Evolutionary conservation across 108 stramenopile species (phyloP).

Genomic region (Conticribra guillardii): DNA sequence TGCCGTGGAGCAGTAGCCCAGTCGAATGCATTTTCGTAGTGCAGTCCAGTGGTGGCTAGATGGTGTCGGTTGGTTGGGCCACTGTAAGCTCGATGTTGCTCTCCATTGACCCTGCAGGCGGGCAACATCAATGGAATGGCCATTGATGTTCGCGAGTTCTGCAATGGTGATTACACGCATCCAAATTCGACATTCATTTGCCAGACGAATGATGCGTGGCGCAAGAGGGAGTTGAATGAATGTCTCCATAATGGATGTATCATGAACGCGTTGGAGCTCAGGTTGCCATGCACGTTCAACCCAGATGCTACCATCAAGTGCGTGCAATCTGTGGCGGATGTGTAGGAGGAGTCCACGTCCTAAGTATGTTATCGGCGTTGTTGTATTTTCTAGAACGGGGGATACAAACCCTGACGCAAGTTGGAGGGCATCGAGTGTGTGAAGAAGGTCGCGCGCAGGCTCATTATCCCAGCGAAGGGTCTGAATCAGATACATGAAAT

Average conservation of each 20-base stretch:
- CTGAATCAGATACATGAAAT: not conserved
- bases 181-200: constrained; percentile 6
- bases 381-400: constrained; percentile 2
- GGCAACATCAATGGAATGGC: not conserved
- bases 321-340: not conserved
- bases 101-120: too few species aligned
- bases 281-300: too few species aligned
- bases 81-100: too few species aligned
- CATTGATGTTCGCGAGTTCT: not conserved
- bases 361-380: not conserved
- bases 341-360: not conserved
- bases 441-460: not conserved
- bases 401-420: not conserved
- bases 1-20: too few species aligned
- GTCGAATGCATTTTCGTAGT: too few species aligned
- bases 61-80: too few species aligned
- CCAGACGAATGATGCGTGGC: not conserved
- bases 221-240: not conserved
- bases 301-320: not conserved
- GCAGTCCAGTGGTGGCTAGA: too few species aligned
- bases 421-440: constrained; percentile 6
- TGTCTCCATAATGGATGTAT: constrained; percentile 1
- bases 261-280: not conserved
- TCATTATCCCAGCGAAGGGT: not conserved
- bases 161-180: too few species aligned